These are phyloP conservation scores for Psilocybe cyanescens DNA, from an alignment of 768 basidiomycete species.

Conservation along the genomic window DNA sequence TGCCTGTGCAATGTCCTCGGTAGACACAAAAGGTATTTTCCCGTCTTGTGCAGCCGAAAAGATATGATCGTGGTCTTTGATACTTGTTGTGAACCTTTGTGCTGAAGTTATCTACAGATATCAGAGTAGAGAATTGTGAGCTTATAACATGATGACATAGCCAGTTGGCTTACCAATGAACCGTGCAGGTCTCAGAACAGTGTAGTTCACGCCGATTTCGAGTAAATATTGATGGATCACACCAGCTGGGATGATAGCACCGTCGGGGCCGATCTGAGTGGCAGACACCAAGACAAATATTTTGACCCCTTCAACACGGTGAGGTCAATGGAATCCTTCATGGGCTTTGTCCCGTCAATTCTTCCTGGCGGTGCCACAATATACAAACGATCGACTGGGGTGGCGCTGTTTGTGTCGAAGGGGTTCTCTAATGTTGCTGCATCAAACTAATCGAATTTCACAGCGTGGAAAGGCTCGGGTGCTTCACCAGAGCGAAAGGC, in stretches of 20 bases:
- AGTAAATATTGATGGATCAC: constrained; percentile 31
- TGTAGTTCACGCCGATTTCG: constrained; percentile 26
- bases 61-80: constrained; percentile 12
- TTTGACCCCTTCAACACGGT: constrained; percentile 33
- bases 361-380: constrained; percentile 20
- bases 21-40: constrained; percentile 21
- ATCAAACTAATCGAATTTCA: constrained; percentile 38
- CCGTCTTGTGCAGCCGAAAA: constrained; percentile 21
- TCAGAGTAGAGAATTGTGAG: too few relatives aligned
- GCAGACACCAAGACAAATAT: constrained; percentile 34
- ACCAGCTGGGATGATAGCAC: constrained; percentile 13
- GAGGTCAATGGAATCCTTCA: constrained; percentile 32
- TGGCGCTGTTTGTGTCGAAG: constrained; percentile 18
- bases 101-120: neutral
- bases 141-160: neutral
- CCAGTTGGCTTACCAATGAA: constrained; percentile 25
- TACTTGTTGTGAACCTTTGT: neutral
- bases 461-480: constrained; percentile 29
- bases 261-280: constrained; percentile 19
- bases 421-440: constrained; percentile 30
- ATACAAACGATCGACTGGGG: constrained; percentile 20
- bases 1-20: constrained; percentile 29
- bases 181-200: constrained; percentile 33
- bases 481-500: constrained; percentile 31
- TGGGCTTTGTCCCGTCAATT: constrained; percentile 13